phyloP scores from a whole-genome alignment of 1,284 basidiomycete genomes.

The Melampsora larici-populina region DNA sequence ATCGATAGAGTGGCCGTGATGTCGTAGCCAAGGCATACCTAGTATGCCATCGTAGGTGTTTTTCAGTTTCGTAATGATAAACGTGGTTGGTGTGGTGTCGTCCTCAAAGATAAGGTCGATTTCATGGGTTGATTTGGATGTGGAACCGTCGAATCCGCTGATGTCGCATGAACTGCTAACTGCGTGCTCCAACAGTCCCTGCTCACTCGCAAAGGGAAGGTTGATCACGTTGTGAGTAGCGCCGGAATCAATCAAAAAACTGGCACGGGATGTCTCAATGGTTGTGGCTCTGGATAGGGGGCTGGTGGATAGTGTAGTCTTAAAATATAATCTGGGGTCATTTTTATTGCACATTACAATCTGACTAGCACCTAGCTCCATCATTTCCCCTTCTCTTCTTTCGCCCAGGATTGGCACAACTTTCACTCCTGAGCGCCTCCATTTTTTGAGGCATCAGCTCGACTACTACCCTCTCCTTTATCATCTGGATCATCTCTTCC shows the following conservation, averaged over 20 bases:
- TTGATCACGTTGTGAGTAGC: background rate
- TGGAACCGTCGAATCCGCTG: background rate
- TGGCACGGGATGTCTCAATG: background rate
- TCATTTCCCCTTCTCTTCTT: background rate
- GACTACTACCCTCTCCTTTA: background rate
- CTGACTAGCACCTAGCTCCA: background rate
- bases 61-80: background rate
- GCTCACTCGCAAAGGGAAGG: background rate
- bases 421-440: background rate
- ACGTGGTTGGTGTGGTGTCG: background rate
- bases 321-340: background rate
- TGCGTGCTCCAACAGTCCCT: background rate
- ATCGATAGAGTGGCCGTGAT: background rate
- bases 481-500: background rate
- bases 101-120: background rate
- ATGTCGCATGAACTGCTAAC: background rate
- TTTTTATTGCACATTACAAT: background rate
- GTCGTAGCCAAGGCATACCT: background rate
- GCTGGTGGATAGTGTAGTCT: background rate
- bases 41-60: background rate
- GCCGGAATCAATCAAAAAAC: background rate
- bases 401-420: slow-evolving; percentile 3
- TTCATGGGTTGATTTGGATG: background rate
- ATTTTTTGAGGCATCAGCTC: background rate
- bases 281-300: background rate